Evolutionary conservation across 495 filamentous ascomycete genomes (phyloP).

Genomic region (Penicillium dipodomyicola): DNA sequence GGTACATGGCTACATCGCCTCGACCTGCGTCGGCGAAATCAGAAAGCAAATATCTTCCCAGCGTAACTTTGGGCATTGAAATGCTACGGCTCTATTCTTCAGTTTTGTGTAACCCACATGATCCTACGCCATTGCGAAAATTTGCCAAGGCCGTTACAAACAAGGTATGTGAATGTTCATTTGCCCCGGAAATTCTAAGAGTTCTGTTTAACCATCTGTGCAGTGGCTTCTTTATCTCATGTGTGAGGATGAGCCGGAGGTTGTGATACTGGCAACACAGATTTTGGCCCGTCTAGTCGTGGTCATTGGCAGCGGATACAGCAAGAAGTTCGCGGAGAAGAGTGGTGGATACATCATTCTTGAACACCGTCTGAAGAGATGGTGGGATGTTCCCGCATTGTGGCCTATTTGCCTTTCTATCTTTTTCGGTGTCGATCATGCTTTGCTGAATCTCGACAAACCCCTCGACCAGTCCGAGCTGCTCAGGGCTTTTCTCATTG

Average conservation of each 20-base stretch:
- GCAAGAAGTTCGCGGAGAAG: slow-evolving; percentile 79
- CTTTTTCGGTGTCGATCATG: slow-evolving; percentile 79
- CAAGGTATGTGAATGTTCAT: slow-evolving; percentile 60
- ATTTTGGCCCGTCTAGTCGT: slow-evolving; percentile 86
- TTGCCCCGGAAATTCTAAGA: background rate
- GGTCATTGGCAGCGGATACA: slow-evolving; percentile 72
- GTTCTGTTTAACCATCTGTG: slow-evolving; percentile 19
- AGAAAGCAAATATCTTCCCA: slow-evolving; percentile 32
- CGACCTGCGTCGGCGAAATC: slow-evolving; percentile 27
- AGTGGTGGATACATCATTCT: slow-evolving; percentile 84
- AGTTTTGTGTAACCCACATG: slow-evolving; percentile 71
- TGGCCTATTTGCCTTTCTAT: slow-evolving; percentile 92
- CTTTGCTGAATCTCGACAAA: slow-evolving; percentile 66
- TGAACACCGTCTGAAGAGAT: slow-evolving; percentile 73
- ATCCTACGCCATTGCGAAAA: slow-evolving; percentile 65
- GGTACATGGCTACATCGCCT: slow-evolving; percentile 32
- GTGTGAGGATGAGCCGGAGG: slow-evolving; percentile 78
- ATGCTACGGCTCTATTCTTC: slow-evolving; percentile 81
- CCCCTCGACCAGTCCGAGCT: slow-evolving; percentile 72
- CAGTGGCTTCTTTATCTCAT: slow-evolving; percentile 95
- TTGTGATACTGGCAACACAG: slow-evolving; percentile 76
- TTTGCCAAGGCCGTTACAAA: slow-evolving; percentile 96
- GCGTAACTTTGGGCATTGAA: slow-evolving; percentile 62
- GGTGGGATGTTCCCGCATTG: slow-evolving; percentile 82
- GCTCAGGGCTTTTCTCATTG: slow-evolving; percentile 61